Conservation (phyloP, 2,329 filamentous ascomycete genomes). For the Helminthosporium solani region DNA sequence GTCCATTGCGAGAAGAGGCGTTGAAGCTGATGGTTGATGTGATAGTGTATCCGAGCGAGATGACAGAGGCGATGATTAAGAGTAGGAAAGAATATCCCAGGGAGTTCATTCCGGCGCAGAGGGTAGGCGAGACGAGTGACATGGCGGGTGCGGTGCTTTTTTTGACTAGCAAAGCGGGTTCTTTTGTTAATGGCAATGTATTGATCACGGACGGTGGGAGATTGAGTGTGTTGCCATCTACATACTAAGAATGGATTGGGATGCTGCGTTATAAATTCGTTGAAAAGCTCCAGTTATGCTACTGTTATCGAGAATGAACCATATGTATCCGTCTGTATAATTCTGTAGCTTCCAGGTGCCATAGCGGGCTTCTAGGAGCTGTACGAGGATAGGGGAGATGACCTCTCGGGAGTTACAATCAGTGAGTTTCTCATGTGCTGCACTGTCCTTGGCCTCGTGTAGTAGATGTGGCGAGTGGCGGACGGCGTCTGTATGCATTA, state of each 20-base stretch:
- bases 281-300: not conserved
- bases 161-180: constrained; percentile 52
- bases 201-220: constrained; percentile 52
- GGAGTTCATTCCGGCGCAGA: constrained; percentile 41
- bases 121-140: constrained; percentile 48
- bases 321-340: no score
- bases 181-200: constrained; percentile 57
- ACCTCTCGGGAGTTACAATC: no score
- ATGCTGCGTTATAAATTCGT: not conserved
- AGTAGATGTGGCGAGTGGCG: no score
- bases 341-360: no score
- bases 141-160: constrained; percentile 54
- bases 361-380: no score
- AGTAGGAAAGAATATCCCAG: constrained; percentile 30
- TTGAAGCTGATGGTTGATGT: not conserved
- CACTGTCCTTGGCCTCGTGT: no score
- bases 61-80: constrained; percentile 33
- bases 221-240: constrained; percentile 34
- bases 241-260: constrained; percentile 24
- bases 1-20: constrained; percentile 34
- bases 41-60: constrained; percentile 45
- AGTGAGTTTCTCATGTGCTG: no score
- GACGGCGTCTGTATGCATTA: no score
- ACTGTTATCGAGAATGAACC: no score
- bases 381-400: no score